Evolutionary conservation across 1,139 yeast genomes (phyloP), one percentile per base, ranked within the genome.

Genomic region (Meyerozyma carpophila): DNA sequence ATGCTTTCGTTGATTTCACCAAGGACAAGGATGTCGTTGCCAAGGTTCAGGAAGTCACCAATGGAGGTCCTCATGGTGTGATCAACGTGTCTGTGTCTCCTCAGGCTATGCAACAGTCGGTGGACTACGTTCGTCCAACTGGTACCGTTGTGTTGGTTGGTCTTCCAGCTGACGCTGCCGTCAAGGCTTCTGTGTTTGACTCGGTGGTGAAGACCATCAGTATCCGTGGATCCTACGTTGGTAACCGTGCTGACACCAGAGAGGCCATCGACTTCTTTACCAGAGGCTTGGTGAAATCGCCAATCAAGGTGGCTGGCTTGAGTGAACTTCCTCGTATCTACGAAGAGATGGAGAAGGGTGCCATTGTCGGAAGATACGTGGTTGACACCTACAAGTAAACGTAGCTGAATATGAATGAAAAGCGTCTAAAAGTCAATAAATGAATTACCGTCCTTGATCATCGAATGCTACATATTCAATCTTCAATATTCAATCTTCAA

Each of bases 41-140:
- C 44, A 87, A 79, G 40, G 74, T 83, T 48, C 63, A 66, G 52
- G 69, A 69, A 47, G 79, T 78, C 53, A 86, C 95, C 47, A 66
- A 73, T 46, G 95, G 95, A 62, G 91, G 90, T 61, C 80, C 89
- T 47, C 89, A 83, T 55, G 89, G 84, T 66, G 87, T 75, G 43
- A 79, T 83, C 55, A 83, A 83, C 61, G 89, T 83, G 43, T 82
- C 89, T 26, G 86, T 82, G 40, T 81, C 88, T 24, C 85, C 81
- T 61, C 66, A 69, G 44, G 89, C 89, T 43, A 81, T 82, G 52
- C 59, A 75, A 39, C 83, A 80, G 63, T 82, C 89, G 20, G 69
- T 76, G 46, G 69, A 78, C 48, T 83, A 82, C 60, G 84, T 80
- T 47, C 78, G 89, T 70, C 68, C 85, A 45, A 70, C 75, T 44